phyloP scores from a whole-genome alignment of 371 early-diverging fungal genomes.

The Mucor velutinosus region DNA sequence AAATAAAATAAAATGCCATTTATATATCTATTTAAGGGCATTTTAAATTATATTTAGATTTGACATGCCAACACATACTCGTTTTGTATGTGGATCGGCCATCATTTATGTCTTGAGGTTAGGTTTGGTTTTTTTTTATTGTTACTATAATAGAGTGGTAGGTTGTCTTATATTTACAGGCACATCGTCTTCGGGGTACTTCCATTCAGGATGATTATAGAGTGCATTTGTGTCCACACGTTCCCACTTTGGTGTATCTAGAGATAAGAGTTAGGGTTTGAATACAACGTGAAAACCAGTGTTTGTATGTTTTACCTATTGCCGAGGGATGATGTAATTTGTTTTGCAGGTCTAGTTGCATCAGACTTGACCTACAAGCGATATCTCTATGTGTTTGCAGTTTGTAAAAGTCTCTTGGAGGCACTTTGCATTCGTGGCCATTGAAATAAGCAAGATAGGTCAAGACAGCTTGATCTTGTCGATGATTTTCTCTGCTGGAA shows the following conservation, averaged over 20 bases:
- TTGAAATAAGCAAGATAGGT: conserved; percentile 57
- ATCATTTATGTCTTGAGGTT: background rate
- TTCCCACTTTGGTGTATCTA: conserved; percentile 47
- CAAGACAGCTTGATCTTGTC: conserved; percentile 68
- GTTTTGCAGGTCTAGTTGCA: conserved; percentile 30
- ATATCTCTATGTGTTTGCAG: conserved; percentile 44
- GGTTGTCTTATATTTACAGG: conserved; percentile 35
- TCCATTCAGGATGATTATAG: conserved; percentile 54
- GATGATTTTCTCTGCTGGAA: conserved; percentile 60
- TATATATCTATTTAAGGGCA: background rate
- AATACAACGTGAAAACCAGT: background rate
- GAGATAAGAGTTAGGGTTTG: background rate
- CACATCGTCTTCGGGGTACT: conserved; percentile 39
- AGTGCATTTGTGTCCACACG: conserved; percentile 37
- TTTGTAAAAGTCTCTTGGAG: conserved; percentile 31
- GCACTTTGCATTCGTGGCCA: conserved; percentile 37
- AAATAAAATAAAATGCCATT: conserved; percentile 2
- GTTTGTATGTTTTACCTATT: conserved; percentile 26
- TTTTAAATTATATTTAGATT: background rate
- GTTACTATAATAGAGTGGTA: background rate
- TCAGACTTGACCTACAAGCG: conserved; percentile 32
- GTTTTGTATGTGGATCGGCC: background rate
- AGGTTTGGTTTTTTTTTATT: background rate
- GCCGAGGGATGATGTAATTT: conserved; percentile 41
- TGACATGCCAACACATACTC: background rate